These are phyloP conservation scores for Trichosporon faecale DNA, from an alignment of 1,284 basidiomycete species.

Conservation along the genomic window DNA sequence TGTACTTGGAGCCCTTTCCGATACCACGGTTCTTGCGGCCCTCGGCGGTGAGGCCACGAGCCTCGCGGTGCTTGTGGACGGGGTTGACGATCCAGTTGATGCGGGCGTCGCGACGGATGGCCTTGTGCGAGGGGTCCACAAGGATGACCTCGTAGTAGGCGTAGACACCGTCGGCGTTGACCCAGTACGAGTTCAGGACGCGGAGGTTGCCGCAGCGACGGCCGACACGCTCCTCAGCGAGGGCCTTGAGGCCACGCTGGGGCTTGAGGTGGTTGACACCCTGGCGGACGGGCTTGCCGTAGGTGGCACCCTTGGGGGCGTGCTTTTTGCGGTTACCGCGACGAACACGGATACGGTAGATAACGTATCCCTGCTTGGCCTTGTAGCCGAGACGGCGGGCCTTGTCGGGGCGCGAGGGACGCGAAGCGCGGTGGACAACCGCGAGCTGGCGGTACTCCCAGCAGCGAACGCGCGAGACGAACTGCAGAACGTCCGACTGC, in stretches of 20 bases:
- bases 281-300: slow-evolving; percentile 98
- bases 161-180: slow-evolving; percentile 99
- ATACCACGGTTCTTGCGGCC: slow-evolving; percentile 82
- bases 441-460: slow-evolving; percentile 99
- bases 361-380: slow-evolving; percentile 98
- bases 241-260: slow-evolving; percentile 88
- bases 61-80: slow-evolving; percentile 98
- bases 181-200: slow-evolving; percentile 98
- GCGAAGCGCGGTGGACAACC: slow-evolving; percentile 95
- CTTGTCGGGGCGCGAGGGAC: slow-evolving; percentile 98
- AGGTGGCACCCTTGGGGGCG: slow-evolving; percentile 96
- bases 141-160: slow-evolving; percentile 99
- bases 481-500: slow-evolving; percentile 81
- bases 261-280: slow-evolving; percentile 99
- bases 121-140: slow-evolving; percentile 68
- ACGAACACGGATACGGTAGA: slow-evolving; percentile 97
- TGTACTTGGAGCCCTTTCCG: slow-evolving; percentile 93
- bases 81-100: slow-evolving; percentile 97
- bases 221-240: slow-evolving; percentile 97
- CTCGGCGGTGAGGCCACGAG: slow-evolving; percentile 92
- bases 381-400: slow-evolving; percentile 98
- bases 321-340: slow-evolving; percentile 99
- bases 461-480: slow-evolving; percentile 97
- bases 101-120: slow-evolving; percentile 85
- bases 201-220: slow-evolving; percentile 93